Percentiles rank a stretch among this genome's conserved stretches.
Evolutionary conservation across 805 yeast species (phyloP).

Genomic region (Sugiyamaella marilandica): DNA sequence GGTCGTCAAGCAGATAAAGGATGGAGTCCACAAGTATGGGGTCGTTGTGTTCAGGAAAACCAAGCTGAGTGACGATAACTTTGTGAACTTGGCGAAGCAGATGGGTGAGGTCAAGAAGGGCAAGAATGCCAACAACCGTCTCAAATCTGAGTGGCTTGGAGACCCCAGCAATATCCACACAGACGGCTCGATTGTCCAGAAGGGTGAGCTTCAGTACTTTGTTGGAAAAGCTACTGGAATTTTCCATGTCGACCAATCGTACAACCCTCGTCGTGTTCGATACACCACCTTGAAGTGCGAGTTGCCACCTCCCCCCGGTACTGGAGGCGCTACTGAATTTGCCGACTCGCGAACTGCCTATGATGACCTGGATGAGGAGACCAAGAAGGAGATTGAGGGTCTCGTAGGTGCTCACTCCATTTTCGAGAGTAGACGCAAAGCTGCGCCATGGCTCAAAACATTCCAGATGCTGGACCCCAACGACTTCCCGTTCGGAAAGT

Average conservation of each 20-base stretch:
- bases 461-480: constrained; percentile 11
- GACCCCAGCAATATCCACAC: constrained; percentile 12
- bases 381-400: constrained; percentile 7
- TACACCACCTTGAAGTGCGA: constrained; percentile 9
- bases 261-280: constrained; percentile 8
- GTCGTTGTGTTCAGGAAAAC: constrained; percentile 4
- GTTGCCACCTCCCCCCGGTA: constrained; percentile 8
- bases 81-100: constrained; percentile 5
- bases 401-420: constrained; percentile 9
- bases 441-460: constrained; percentile 11
- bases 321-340: constrained; percentile 12
- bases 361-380: constrained; percentile 10
- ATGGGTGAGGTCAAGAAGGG: constrained; percentile 3
- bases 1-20: constrained; percentile 5
- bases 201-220: constrained; percentile 11
- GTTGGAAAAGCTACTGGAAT: constrained; percentile 12
- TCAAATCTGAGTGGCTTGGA: constrained; percentile 8
- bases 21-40: constrained; percentile 10
- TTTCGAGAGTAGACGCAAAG: constrained; percentile 11
- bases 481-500: constrained; percentile 10
- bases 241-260: constrained; percentile 13
- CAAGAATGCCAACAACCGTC: constrained; percentile 2
- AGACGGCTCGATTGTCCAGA: constrained; percentile 9
- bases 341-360: constrained; percentile 12
- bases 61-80: constrained; percentile 6